These are phyloP conservation scores for Fraxinus baroniana DNA, from an alignment of 305 asterid species.

Conservation along the genomic window DNA sequence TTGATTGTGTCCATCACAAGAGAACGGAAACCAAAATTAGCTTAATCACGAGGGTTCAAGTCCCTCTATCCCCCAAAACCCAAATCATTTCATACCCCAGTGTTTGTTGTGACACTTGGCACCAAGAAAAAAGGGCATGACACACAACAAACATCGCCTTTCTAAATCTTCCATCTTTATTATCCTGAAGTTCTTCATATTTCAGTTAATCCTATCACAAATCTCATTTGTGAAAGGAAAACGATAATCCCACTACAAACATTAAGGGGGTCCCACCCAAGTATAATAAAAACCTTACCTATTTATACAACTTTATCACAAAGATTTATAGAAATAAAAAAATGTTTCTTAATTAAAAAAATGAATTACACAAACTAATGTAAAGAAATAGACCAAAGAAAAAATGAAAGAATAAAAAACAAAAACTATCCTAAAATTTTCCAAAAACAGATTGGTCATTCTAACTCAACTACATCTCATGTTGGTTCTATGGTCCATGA, in stretches of 20 bases:
- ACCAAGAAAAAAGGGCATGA: neutral
- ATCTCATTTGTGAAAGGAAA: neutral
- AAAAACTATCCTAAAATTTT: too few species aligned
- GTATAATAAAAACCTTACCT: neutral
- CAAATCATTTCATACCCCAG: neutral
- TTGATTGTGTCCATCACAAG: too few species aligned
- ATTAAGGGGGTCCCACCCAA: neutral
- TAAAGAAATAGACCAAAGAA: neutral
- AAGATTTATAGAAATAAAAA: neutral
- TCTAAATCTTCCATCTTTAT: neutral
- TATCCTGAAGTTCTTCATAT: neutral
- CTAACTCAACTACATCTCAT: neutral
- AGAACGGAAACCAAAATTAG: too few species aligned
- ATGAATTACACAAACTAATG: neutral
- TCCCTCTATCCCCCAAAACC: too few species aligned
- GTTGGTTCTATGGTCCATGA: neutral
- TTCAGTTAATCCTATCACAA: neutral
- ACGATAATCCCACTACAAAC: neutral
- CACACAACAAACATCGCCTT: neutral
- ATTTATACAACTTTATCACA: neutral
- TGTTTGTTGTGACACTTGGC: neutral
- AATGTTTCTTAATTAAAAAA: neutral
- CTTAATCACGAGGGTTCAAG: too few species aligned
- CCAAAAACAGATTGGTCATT: too few species aligned
- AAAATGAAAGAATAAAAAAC: too few species aligned